A percentile compares a stretch with the other conserved stretches of the same genome.
These are phyloP conservation scores for Sporothrix humicola DNA, from an alignment of 2,329 filamentous ascomycete genomes.

Conservation along the genomic window DNA sequence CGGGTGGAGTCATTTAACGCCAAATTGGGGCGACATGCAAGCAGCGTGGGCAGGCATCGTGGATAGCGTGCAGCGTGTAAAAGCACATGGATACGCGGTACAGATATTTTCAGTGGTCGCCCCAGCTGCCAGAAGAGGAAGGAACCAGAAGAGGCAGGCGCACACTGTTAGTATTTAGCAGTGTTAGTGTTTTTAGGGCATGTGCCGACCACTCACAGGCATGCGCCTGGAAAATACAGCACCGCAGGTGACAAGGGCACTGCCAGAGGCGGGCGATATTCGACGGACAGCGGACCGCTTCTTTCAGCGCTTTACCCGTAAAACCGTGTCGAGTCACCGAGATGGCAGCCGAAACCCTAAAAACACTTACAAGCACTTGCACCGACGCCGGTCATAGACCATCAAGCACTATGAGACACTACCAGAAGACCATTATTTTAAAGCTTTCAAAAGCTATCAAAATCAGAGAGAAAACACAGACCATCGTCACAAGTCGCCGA, in stretches of 20 bases:
- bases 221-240: constrained; percentile 2
- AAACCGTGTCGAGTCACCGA: not conserved
- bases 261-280: no score
- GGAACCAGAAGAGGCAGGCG: not conserved
- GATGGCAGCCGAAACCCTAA: not conserved
- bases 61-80: no score
- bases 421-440: not conserved
- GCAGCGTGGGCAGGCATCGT: no score
- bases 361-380: not conserved
- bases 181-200: not conserved
- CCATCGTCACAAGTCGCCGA: constrained; percentile 5
- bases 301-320: not conserved
- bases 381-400: not conserved
- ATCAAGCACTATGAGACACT: not conserved
- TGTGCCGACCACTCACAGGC: not conserved
- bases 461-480: no score
- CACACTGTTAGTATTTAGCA: not conserved
- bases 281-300: no score
- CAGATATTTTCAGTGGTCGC: not conserved
- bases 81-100: no score
- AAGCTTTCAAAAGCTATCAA: not conserved
- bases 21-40: constrained; percentile 9
- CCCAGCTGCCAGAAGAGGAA: no score
- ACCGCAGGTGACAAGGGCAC: not conserved
- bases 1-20: constrained; percentile 12